phyloP scores from a whole-genome alignment of 495 filamentous ascomycete species.

The Aspergillus sclerotiicarbonarius region DNA sequence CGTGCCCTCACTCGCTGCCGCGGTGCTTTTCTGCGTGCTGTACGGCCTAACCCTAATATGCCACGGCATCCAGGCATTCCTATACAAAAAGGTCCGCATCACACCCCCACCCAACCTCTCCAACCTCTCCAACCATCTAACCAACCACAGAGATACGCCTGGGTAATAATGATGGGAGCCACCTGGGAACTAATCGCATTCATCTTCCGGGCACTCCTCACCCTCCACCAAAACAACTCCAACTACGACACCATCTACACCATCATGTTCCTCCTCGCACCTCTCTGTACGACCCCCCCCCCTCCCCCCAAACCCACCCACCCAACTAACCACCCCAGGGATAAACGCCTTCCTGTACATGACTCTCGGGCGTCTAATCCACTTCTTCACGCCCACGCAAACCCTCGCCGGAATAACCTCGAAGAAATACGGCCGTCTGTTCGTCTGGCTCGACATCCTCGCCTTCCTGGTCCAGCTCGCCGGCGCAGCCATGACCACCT shows the following conservation, averaged over 20 bases:
- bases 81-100: slow-evolving; percentile 24
- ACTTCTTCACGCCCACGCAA: slow-evolving; percentile 52
- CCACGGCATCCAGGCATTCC: slow-evolving; percentile 35
- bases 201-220: slow-evolving; percentile 30
- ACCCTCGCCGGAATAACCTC: slow-evolving; percentile 50
- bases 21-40: slow-evolving; percentile 34
- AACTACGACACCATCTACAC: slow-evolving; percentile 12
- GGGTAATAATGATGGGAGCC: slow-evolving; percentile 53
- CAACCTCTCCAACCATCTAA: background rate
- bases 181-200: slow-evolving; percentile 47
- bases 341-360: slow-evolving; percentile 71
- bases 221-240: slow-evolving; percentile 21
- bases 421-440: slow-evolving; percentile 49
- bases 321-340: slow-evolving; percentile 25
- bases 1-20: slow-evolving; percentile 33
- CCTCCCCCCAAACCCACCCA: background rate
- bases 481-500: slow-evolving; percentile 47
- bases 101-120: background rate
- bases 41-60: slow-evolving; percentile 29
- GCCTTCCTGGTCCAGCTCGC: slow-evolving; percentile 61
- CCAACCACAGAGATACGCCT: slow-evolving; percentile 42
- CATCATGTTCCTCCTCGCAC: slow-evolving; percentile 31
- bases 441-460: slow-evolving; percentile 62
- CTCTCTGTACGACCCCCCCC: slow-evolving; percentile 22
- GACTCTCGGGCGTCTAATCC: slow-evolving; percentile 61